Evolutionary conservation across 2,329 filamentous ascomycete species (phyloP), one percentile per base, ranked within the genome.

Genomic region (Arthrinium puccinioides): DNA sequence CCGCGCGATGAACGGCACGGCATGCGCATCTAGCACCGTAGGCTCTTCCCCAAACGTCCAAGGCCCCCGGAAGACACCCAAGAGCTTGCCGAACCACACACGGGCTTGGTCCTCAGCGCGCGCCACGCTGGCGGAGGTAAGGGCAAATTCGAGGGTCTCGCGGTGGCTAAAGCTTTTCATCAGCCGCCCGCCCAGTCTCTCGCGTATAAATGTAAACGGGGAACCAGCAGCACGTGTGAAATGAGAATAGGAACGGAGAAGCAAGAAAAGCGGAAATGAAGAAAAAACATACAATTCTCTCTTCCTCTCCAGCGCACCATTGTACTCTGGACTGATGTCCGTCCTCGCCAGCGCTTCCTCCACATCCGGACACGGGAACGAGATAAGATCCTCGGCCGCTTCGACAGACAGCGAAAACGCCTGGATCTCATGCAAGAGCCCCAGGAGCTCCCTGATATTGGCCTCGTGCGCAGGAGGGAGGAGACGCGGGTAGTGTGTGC

Each of bases 1-100:
- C 3, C 39, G 39, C 1, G 39, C 18, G 21, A 41, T n/a, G 11
- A 41, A 37, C 19, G 39, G 34, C 11, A 41, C 20, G 21, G 37
- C 5, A 28, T 41, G 39, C 11, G 34, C 39, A 25, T 41, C 39
- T n/a, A 41, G 35, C 15, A 41, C 9, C 2, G 39, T 41, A 9
- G 37, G 32, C 4, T 23, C 30, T 8, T 32, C 29, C 13, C 35
- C 35, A 25, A 41, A 33, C 14, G 37, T 26, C 39, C 39, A 41
- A 9, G 9, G 7, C 9, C 30, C 11, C 6, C 13, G 6, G 24
- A 16, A 29, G 5, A 37, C 9, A 6, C 23, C 15, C 9, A 28
- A 6, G 8, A 38, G 20, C 8, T 30, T 19, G 9, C 15, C 30
- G 15, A 41, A 33, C 13, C 37, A 21, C 14, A 20, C 7, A 3